phyloP scores from a whole-genome alignment of 306 rosid genomes.

The Prosopis cineraria region DNA sequence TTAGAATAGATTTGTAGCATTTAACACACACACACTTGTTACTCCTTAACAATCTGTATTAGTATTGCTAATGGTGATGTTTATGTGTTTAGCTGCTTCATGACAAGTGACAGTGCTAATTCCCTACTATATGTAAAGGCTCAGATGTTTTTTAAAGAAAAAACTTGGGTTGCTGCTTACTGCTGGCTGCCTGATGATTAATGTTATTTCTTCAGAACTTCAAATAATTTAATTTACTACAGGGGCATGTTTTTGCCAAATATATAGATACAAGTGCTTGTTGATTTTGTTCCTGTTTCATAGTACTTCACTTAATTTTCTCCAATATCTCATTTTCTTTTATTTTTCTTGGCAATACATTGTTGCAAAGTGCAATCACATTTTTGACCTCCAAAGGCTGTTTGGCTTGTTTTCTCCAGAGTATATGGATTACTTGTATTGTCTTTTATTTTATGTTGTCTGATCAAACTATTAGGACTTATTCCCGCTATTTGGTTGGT shows the following conservation, averaged over 20 bases:
- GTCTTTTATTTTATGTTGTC: not conserved
- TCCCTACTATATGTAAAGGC: not conserved
- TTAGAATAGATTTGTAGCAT: not conserved
- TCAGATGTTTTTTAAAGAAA: not conserved
- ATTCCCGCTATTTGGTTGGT: conserved; percentile 14
- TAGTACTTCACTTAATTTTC: not conserved
- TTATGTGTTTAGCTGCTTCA: not conserved
- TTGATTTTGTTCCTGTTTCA: conserved; percentile 3
- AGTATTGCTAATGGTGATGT: not conserved
- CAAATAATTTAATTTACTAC: not conserved
- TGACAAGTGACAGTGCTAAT: not conserved
- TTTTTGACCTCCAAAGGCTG: not conserved
- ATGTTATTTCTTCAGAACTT: conserved; percentile 2
- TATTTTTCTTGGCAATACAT: conserved; percentile 1
- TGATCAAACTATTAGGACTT: conserved; percentile 22
- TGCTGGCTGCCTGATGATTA: not conserved
- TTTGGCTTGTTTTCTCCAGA: not conserved
- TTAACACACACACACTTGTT: conserved; percentile 5
- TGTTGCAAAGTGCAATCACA: conserved; percentile 9
- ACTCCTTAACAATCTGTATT: not conserved
- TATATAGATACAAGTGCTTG: not conserved
- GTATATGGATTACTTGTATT: conserved; percentile 1
- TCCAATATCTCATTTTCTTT: not conserved
- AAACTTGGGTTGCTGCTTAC: not conserved
- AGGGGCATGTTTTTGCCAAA: not conserved